A percentile compares a stretch with the other conserved stretches of the same genome.
phyloP scores from a whole-genome alignment of 2,329 filamentous ascomycete species.

The Neofusicoccum kwambonambiense region DNA sequence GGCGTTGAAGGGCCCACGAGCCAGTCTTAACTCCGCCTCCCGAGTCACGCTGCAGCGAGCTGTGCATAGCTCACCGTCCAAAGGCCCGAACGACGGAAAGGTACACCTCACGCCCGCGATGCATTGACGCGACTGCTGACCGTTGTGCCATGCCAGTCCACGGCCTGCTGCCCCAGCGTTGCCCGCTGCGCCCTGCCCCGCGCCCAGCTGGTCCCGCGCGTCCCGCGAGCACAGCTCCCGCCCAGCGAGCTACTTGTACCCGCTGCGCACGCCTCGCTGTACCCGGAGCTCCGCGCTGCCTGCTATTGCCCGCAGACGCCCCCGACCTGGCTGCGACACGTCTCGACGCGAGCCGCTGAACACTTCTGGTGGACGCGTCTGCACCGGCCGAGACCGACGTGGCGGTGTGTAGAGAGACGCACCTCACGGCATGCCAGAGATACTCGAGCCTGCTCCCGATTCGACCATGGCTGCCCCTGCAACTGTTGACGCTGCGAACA shows the following conservation, averaged over 20 bases:
- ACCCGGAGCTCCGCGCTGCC: not conserved
- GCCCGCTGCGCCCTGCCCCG: slow-evolving; percentile 1
- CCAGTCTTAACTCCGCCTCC: slow-evolving; percentile 15
- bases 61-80: slow-evolving; percentile 12
- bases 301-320: not conserved
- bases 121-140: slow-evolving; percentile 13
- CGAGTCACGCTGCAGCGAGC: slow-evolving; percentile 16
- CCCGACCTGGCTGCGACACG: not conserved
- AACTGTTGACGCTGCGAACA: slow-evolving; percentile 14
- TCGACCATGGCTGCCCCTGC: slow-evolving; percentile 15
- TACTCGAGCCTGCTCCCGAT: not conserved
- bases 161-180: not conserved
- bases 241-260: slow-evolving; percentile 8
- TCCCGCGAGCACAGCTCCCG: not conserved
- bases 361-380: not conserved
- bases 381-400: not conserved
- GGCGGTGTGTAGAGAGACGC: slow-evolving; percentile 13
- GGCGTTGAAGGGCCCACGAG: slow-evolving; percentile 1
- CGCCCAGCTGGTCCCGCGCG: slow-evolving; percentile 1
- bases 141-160: not conserved
- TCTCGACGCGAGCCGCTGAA: not conserved
- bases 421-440: slow-evolving; percentile 6
- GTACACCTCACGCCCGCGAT: not conserved
- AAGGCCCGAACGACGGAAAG: slow-evolving; percentile 4
- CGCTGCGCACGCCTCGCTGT: not conserved